phyloP scores from a whole-genome alignment of 768 basidiomycete species.

The Boletus rubescentipes region DNA sequence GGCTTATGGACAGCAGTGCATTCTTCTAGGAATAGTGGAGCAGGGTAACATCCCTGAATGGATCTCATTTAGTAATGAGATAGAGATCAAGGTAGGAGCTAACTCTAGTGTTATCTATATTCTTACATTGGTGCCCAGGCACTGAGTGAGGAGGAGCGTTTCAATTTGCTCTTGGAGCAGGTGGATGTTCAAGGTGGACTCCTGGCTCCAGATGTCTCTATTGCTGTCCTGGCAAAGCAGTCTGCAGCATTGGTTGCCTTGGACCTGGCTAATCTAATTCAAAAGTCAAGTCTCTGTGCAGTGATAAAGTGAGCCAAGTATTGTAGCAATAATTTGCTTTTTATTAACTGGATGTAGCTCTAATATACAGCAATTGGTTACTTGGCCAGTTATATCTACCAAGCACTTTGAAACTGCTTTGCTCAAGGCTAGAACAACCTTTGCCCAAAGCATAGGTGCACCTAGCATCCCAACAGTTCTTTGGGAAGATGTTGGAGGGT shows the following conservation, averaged over 20 bases:
- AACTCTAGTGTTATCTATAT: not conserved
- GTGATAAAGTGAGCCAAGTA: slow-evolving; percentile 15
- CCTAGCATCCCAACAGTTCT: slow-evolving; percentile 93
- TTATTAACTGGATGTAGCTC: slow-evolving; percentile 2
- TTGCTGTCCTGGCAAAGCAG: slow-evolving; percentile 72
- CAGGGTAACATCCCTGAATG: slow-evolving; percentile 60
- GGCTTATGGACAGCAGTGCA: slow-evolving; percentile 63
- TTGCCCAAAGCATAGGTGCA: slow-evolving; percentile 93
- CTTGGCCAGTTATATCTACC: slow-evolving; percentile 29
- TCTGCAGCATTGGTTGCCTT: slow-evolving; percentile 88
- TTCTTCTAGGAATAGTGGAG: slow-evolving; percentile 74
- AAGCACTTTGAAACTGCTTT: slow-evolving; percentile 76
- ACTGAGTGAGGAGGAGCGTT: slow-evolving; percentile 74
- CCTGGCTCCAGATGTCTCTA: slow-evolving; percentile 75
- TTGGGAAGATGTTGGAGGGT: slow-evolving; percentile 97
- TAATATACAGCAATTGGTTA: not conserved
- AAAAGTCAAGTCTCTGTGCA: slow-evolving; percentile 55
- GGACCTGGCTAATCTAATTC: slow-evolving; percentile 73
- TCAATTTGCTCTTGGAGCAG: slow-evolving; percentile 50
- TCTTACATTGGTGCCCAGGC: slow-evolving; percentile 47
- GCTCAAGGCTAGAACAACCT: slow-evolving; percentile 66
- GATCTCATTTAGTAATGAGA: slow-evolving; percentile 84
- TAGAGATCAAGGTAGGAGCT: slow-evolving; percentile 62
- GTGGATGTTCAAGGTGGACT: slow-evolving; percentile 37
- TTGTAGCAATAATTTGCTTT: not conserved